Conservation (phyloP, 2,329 filamentous ascomycete species). For the Hypoxylon rubiginosum region DNA sequence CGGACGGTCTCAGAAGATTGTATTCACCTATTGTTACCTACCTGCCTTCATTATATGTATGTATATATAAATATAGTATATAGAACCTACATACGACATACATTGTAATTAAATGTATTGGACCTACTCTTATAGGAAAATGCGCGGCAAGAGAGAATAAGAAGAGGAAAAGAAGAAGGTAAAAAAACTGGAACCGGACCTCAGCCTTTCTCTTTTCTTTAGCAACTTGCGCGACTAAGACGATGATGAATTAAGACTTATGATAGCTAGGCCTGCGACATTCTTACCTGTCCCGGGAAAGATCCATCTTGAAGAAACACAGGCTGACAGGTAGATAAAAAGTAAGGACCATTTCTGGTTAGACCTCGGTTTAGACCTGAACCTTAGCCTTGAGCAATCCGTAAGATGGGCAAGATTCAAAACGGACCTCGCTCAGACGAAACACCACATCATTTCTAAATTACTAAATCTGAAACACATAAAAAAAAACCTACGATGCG, state of each 20-base stretch:
- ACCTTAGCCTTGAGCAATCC: neutral
- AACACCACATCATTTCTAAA: slow-evolving; percentile 22
- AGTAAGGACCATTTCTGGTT: neutral
- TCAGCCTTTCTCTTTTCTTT: neutral
- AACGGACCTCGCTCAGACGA: slow-evolving; percentile 13
- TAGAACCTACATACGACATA: neutral
- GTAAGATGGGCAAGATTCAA: neutral
- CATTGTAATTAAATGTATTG: neutral
- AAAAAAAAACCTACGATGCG: slow-evolving; percentile 19
- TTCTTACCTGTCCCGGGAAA: neutral
- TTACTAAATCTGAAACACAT: slow-evolving; percentile 28
- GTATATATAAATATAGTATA: neutral
- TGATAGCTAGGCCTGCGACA: too few species aligned
- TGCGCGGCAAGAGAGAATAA: too few species aligned
- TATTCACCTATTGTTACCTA: neutral
- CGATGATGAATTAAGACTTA: neutral
- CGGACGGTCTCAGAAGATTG: slow-evolving; percentile 28
- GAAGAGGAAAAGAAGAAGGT: too few species aligned
- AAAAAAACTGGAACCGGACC: too few species aligned
- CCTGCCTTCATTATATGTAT: neutral
- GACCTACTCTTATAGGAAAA: neutral
- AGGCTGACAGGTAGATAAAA: too few species aligned
- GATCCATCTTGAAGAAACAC: neutral
- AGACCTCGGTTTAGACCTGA: neutral
- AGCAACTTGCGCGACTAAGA: neutral